These are phyloP conservation scores for Isabelozyma pseudorhagii DNA, from an alignment of 805 yeast species.

Conservation along the genomic window DNA sequence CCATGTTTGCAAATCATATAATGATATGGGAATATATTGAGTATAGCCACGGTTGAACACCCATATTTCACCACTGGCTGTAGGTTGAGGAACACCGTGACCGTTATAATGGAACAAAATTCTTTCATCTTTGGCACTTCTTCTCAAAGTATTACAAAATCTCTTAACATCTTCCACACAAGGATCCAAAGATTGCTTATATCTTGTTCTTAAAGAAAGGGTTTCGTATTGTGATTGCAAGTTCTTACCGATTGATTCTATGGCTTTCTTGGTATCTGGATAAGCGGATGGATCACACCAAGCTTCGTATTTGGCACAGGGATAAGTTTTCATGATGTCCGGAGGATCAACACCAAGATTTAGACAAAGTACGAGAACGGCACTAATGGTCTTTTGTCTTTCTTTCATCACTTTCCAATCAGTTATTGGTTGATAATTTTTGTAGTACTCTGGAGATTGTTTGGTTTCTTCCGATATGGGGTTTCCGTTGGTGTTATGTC, in stretches of 20 bases:
- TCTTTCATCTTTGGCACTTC: slow-evolving; percentile 91
- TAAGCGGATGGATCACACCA: slow-evolving; percentile 87
- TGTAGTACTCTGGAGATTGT: slow-evolving; percentile 30
- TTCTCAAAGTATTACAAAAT: slow-evolving; percentile 80
- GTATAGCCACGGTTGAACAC: slow-evolving; percentile 96
- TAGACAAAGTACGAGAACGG: slow-evolving; percentile 85
- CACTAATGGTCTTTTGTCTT: slow-evolving; percentile 88
- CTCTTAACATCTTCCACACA: slow-evolving; percentile 93
- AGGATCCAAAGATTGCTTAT: slow-evolving; percentile 90
- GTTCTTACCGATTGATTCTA: slow-evolving; percentile 85
- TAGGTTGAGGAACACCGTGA: slow-evolving; percentile 98
- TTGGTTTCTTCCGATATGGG: slow-evolving; percentile 62
- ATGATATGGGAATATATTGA: slow-evolving; percentile 92
- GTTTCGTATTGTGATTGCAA: slow-evolving; percentile 88
- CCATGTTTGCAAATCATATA: slow-evolving; percentile 96
- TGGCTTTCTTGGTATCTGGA: slow-evolving; percentile 84
- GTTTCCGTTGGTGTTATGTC: slow-evolving; percentile 87
- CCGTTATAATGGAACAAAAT: slow-evolving; percentile 94
- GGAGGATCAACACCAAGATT: slow-evolving; percentile 98
- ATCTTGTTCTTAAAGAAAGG: slow-evolving; percentile 78
- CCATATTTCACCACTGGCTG: slow-evolving; percentile 96
- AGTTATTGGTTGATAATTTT: slow-evolving; percentile 64
- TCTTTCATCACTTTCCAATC: slow-evolving; percentile 94
- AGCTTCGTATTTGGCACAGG: slow-evolving; percentile 87
- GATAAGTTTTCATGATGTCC: slow-evolving; percentile 87